Conservation (phyloP, 108 stramenopile species). For the Cyclostephanos invisitatus region DNA sequence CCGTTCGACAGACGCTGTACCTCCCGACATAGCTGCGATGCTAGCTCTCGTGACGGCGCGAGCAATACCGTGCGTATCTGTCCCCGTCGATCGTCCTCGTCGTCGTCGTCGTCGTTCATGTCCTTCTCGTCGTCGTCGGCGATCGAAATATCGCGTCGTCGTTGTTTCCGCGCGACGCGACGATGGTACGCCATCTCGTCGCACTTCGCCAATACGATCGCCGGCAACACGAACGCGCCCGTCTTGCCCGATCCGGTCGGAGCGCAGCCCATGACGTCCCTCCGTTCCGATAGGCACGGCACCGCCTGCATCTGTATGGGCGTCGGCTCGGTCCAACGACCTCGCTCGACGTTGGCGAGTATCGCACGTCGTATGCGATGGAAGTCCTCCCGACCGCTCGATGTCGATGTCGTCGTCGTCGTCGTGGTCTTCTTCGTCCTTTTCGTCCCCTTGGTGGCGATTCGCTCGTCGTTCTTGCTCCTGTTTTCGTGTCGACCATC, state of each 20-base stretch:
- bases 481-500: not conserved
- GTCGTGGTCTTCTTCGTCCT: not conserved
- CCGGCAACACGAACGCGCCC: conserved; percentile 91
- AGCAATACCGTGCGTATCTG: conserved; percentile 80
- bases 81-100: conserved; percentile 46
- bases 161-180: conserved; percentile 24
- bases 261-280: conserved; percentile 88
- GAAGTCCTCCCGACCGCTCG: conserved; percentile 34
- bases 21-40: conserved; percentile 93
- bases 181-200: conserved; percentile 63
- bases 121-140: conserved; percentile 32
- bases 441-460: too few relatives aligned
- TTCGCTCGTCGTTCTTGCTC: not conserved
- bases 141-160: too few relatives aligned
- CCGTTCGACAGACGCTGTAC: conserved; percentile 83
- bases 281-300: conserved; percentile 27
- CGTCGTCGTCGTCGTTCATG: conserved; percentile 27
- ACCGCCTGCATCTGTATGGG: conserved; percentile 96
- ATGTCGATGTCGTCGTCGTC: conserved; percentile 4
- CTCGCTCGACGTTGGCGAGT: conserved; percentile 83
- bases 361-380: conserved; percentile 46
- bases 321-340: conserved; percentile 92
- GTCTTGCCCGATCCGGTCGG: conserved; percentile 91
- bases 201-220: conserved; percentile 76
- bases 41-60: conserved; percentile 95